phyloP scores from a whole-genome alignment of 306 rosid species.

The Benincasa hispida region DNA sequence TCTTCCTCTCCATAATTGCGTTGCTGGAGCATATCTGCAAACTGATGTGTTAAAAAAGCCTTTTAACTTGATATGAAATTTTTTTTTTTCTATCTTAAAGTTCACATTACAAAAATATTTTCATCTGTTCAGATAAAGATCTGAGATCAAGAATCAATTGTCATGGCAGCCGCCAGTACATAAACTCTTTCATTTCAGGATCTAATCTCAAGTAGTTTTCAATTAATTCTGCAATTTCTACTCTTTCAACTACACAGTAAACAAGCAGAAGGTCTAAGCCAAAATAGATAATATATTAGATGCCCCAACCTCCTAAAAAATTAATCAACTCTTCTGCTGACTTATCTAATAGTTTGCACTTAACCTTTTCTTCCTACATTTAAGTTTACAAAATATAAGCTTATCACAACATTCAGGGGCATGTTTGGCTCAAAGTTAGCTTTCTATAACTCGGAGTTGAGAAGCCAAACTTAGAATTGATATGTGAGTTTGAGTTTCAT shows the following conservation, averaged over 20 bases:
- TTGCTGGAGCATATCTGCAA: constrained; percentile 81
- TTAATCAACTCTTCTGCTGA: neutral
- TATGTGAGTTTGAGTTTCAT: neutral
- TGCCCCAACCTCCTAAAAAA: neutral
- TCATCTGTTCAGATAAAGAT: neutral
- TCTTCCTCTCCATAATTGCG: constrained; percentile 84
- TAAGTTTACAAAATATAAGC: neutral
- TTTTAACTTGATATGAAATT: neutral
- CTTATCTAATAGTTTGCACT: neutral
- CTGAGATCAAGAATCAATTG: neutral
- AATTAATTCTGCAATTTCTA: neutral
- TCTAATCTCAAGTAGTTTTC: neutral
- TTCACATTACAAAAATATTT: neutral
- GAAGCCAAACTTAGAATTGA: neutral
- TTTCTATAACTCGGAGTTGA: neutral
- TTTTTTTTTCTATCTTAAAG: neutral
- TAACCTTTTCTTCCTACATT: neutral
- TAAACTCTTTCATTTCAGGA: neutral
- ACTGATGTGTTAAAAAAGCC: neutral
- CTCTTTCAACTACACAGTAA: neutral
- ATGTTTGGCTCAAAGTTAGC: neutral
- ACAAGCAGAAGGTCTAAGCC: neutral
- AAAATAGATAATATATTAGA: neutral
- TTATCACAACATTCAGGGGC: neutral
- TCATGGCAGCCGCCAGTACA: neutral